A percentile compares a stretch with the other conserved stretches of the same genome.
These are phyloP conservation scores for Neonectria coccinea DNA, from an alignment of 2,329 filamentous ascomycete genomes.

Conservation along the genomic window DNA sequence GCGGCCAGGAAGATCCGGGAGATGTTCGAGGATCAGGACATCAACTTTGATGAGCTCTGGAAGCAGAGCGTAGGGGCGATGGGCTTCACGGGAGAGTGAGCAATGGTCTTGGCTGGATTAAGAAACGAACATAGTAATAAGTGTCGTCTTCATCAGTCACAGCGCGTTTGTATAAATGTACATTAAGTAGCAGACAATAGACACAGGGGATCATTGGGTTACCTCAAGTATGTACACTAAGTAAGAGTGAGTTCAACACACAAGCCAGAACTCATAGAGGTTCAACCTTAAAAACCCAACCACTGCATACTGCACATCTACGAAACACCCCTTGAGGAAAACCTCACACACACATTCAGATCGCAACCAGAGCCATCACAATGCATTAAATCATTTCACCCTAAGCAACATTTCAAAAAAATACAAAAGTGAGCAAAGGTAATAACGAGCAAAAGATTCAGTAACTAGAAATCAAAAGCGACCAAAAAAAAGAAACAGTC, in stretches of 20 bases:
- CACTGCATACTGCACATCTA: background rate
- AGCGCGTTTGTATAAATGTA: background rate
- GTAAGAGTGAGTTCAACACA: background rate
- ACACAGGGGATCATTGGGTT: background rate
- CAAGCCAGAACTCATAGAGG: background rate
- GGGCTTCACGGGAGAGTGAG: background rate
- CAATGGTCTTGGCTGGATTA: background rate
- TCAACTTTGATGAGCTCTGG: conserved; percentile 89
- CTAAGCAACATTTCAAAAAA: background rate
- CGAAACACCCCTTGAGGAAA: background rate
- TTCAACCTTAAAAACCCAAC: background rate
- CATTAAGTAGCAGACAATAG: background rate
- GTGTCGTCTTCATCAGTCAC: background rate
- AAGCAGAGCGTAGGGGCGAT: conserved; percentile 60
- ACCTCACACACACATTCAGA: background rate
- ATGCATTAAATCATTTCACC: background rate
- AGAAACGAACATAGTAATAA: background rate
- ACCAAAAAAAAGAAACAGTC: background rate
- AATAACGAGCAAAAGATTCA: background rate
- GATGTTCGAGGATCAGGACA: conserved; percentile 77
- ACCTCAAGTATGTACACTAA: background rate
- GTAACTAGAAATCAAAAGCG: background rate
- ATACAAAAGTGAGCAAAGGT: background rate
- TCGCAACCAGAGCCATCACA: background rate
- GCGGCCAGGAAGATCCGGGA: conserved; percentile 80